Evolutionary conservation across 2,329 filamentous ascomycete species (phyloP), one percentile per base, ranked within the genome.

Genomic region (Penicillium sp.): DNA sequence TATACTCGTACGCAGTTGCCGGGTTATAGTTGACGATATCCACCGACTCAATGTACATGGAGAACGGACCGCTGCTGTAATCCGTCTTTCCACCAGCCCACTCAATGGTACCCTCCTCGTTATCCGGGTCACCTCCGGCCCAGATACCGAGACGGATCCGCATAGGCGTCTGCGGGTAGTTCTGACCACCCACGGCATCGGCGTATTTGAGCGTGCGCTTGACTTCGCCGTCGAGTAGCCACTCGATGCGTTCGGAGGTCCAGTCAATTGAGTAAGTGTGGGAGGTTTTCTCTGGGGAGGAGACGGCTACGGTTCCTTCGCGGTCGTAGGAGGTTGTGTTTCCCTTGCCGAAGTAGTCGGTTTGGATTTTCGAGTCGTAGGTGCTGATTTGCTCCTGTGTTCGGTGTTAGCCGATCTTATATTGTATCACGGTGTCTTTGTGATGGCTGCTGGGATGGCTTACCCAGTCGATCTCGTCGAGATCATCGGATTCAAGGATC

Each of bases 391-490:
- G 63, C 52, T 72, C 69, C 69, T 71, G 51, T 50, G 14, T 28
- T 8, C 13, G 33, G 31, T 29, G 22, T 45, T 40, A 50, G 48
- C 3, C 13, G 19, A 5, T 34, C 13, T 13, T 4, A 1, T 6
- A 16, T 13, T 4, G 0, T 6, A 16, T 25, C 13, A 4, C 3
- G n/a, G 5, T 2, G 7, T 25, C 8, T 7, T 6, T 25, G 22
- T n/a, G 4, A 6, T 13, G 10, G 34, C 4, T 27, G 19, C n/a
- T 22, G 11, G 22, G 44, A n/a, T 88, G 28, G 86, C 89, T 92
- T 74, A 97, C 93, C 77, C 93, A 88, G 72, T 99, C 93, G 64
- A 99, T 93, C 75, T 99, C 93, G 72, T 99, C 93, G 27, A 95
- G 82, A 63, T 82, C 82, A 68, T 96, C 90, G 14, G 91, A 96